Evolutionary conservation across 225 moss, liverwort and hornwort genomes (phyloP), one percentile per base, ranked within the genome.

Genomic region (Lunularia cruciata): DNA sequence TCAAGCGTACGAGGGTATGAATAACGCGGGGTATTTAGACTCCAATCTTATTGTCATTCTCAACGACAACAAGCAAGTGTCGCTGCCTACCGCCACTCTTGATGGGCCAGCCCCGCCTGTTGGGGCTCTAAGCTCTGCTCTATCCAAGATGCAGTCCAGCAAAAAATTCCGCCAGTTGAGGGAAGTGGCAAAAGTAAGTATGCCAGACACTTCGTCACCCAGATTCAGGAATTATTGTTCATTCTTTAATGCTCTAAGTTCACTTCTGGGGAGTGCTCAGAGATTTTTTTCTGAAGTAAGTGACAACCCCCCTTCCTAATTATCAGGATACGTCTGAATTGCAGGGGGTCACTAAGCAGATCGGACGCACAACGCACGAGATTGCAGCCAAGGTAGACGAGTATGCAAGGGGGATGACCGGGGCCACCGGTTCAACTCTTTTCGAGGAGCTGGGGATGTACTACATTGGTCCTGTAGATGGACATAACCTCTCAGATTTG

Each of bases 1-100:
- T 22, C 82, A 82, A 55, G 82, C 82, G 9, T 82, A 82, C 26
- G 82, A 82, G 67, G 82, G 77, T 1, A 82, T 82, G 82, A 82
- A 82, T 62, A 82, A 82, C 60, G 82, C 82, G 4, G 82, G 82
- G 11, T 82, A 57, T 47, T 45, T 77, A 52, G 82, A 82, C 71
- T 67, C 77, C 3, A 82, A 82, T 61, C 64, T 82, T 52, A 82
- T 82, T 6, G 82, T 82, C 36, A 74, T 82, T 34, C 82, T 82
- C 38, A 82, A 82, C 27, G 82, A 82, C 46, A 82, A 82, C 40
- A 82, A 82, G 67, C 82, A 82, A 39, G 82, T 82, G 15, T 82
- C 82, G 30, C 57, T 82, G 13, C 82, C 82, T 0, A 82, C 82
- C 11, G 82, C 82, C 1, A 82, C 82, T 38, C 46, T 78, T 18